phyloP scores from a whole-genome alignment of 768 basidiomycete species.

The Pleurotus djamor region DNA sequence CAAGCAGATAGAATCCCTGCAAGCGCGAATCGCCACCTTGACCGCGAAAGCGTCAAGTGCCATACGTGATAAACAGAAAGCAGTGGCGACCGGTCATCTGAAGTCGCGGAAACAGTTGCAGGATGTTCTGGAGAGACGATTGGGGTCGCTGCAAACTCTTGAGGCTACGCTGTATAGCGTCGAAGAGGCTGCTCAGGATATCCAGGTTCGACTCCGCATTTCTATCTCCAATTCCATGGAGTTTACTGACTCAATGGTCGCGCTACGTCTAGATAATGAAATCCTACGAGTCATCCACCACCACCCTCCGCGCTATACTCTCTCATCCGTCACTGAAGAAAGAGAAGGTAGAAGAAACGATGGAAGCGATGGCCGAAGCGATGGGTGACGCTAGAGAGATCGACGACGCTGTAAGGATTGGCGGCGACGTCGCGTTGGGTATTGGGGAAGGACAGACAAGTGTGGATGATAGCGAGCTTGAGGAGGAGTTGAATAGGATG shows the following conservation, averaged over 20 bases:
- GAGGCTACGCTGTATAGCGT: conserved; percentile 78
- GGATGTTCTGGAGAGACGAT: conserved; percentile 70
- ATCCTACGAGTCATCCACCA: conserved; percentile 80
- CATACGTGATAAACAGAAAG: conserved; percentile 67
- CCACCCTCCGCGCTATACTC: conserved; percentile 73
- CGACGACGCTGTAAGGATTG: conserved; percentile 71
- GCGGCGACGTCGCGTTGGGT: conserved; percentile 59
- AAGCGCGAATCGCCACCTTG: conserved; percentile 67
- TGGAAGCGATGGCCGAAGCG: conserved; percentile 84
- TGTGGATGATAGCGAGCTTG: conserved; percentile 44
- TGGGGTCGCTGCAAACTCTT: conserved; percentile 71
- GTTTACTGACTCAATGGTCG: not conserved
- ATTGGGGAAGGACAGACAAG: conserved; percentile 43
- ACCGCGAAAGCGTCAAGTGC: conserved; percentile 65
- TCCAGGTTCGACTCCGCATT: conserved; percentile 61
- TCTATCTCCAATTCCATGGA: not conserved
- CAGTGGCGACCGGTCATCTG: conserved; percentile 73
- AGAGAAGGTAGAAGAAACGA: conserved; percentile 80
- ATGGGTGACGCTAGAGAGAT: conserved; percentile 82
- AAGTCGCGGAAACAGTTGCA: conserved; percentile 81
- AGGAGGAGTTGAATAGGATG: conserved; percentile 64
- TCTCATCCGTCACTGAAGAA: conserved; percentile 77
- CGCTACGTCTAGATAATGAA: conserved; percentile 68
- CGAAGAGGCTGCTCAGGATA: conserved; percentile 86
- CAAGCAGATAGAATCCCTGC: conserved; percentile 65